Evolutionary conservation across 2,329 filamentous ascomycete genomes (phyloP), one percentile per base, ranked within the genome.

Genomic region (Dissoconium aciculare): DNA sequence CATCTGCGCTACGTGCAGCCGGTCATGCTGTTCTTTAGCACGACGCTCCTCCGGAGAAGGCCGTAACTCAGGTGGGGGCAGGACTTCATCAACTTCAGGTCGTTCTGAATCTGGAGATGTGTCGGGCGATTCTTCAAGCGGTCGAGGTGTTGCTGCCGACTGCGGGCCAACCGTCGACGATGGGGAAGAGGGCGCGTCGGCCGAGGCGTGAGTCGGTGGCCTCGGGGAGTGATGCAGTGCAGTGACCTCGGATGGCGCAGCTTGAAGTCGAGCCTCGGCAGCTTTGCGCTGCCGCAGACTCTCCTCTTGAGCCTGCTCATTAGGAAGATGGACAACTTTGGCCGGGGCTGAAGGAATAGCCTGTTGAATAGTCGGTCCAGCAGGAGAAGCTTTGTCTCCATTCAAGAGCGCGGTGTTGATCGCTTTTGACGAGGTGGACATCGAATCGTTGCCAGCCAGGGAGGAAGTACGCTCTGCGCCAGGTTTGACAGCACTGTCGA

Each of bases 141-240:
- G 65, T 19, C 67, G 69, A 2, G 81, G 78, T 0, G 81, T 89
- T 13, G 76, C 72, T 32, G 74, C 74, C 26, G 78, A 84, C 44
- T 76, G 74, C 2, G 74, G 68, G 17, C 65, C 72, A 32, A 70
- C 59, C 1, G 78, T 84, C 4, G 81, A 87, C 5, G 62, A 68
- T 14, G 69, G 69, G 9, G 60, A 66, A 8, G 63, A 65, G 5
- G 55, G 52, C 6, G 41, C 28, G 27, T 53, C 50, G 12, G 30
- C 27, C 14, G 38, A 49, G 35, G 33, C 59, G 51, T 39, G 41
- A 19, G 38, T 33, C 17, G 38, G 40, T 2, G 39, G 33, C 15
- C 37, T 36, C 17, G 29, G 17, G 13, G 37, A 39, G 26, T 35
- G 57, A 57, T 29, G 49, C 27, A 24, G 55, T 35, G 31, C 53